Evolutionary conservation across 352 stramenopile species (phyloP).

Genomic region (Plasmopara halstedii): DNA sequence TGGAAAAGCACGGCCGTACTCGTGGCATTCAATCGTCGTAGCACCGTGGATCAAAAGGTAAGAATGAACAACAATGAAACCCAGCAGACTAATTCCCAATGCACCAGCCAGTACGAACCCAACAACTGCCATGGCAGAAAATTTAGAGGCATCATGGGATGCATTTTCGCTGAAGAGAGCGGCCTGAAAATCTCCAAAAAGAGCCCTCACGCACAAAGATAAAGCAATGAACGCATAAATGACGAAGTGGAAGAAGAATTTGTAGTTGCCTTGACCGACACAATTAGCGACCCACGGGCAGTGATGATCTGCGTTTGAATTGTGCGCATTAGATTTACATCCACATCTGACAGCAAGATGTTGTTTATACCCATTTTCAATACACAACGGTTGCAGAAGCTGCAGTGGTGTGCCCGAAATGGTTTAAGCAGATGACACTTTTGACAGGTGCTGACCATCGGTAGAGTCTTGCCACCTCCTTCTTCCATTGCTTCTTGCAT

Average conservation of each 20-base stretch:
- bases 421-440: slow-evolving; percentile 69
- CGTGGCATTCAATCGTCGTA: slow-evolving; percentile 77
- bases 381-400: slow-evolving; percentile 79
- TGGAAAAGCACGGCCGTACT: slow-evolving; percentile 51
- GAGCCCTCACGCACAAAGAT: slow-evolving; percentile 42
- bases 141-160: slow-evolving; percentile 9
- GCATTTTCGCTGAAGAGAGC: slow-evolving; percentile 18
- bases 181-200: slow-evolving; percentile 45
- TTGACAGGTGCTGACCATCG: slow-evolving; percentile 33
- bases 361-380: slow-evolving; percentile 81
- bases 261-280: slow-evolving; percentile 78
- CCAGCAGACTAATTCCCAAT: slow-evolving; percentile 55
- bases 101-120: slow-evolving; percentile 64
- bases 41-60: slow-evolving; percentile 56
- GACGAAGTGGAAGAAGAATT: slow-evolving; percentile 84
- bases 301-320: slow-evolving; percentile 89
- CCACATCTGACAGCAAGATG: slow-evolving; percentile 1
- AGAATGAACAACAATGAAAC: slow-evolving; percentile 68
- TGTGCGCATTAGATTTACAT: background rate
- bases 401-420: slow-evolving; percentile 79
- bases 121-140: slow-evolving; percentile 49
- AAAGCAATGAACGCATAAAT: slow-evolving; percentile 65
- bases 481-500: slow-evolving; percentile 58
- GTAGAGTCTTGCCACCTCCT: slow-evolving; percentile 11
- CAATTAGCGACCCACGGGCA: slow-evolving; percentile 94